Base-by-base conservation (phyloP, 1,284 basidiomycete genomes). In the Vanrija humicola region DNA sequence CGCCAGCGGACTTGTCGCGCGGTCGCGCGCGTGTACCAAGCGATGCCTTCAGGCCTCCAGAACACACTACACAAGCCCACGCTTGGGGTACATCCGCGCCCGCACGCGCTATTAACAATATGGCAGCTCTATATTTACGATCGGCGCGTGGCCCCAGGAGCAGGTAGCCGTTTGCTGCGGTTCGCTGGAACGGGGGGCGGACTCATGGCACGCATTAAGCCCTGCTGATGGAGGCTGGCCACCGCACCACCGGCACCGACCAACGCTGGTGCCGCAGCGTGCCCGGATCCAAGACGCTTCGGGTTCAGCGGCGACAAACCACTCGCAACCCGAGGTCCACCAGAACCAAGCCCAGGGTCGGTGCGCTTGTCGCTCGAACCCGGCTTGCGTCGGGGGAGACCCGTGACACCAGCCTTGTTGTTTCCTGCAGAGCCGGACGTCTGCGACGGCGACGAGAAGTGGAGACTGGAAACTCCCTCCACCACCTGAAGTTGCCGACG, bases 401-500 rank as follows among this genome's bases (percentile, higher is more conserved):
- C 46, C 2, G 50, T 25, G 7, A 59, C 46, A 10, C 58, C 44
- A 1, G 40, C 23, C 8, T 39, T 43, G 45, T 21, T 26, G 9
- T 51, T 54, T 16, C 45, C 48, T 9, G 45, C 38, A 7, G 44
- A 48, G 6, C 29, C 40, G 38, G 62, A 65, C 15, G 62, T 70
- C 43, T 70, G 65, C 4, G 69, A 72, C 9, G 73, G 68, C 1
- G 68, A 68, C 0, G 66, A 65, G 39, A 66, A 75, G 54, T 74
- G 73, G 14, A 66, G 38, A 51, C 52, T 62, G 15, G 55, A 53
- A 6, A 25, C 48, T 25, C 59, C 23, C 63, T 69, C 19, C 58
- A 65, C 19, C 58, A 26, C 58, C 59, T 54, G 66, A 28, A 71
- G 64, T 48, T 68, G 84, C 47, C 90, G 80, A 18, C 90, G 82